Evolutionary conservation across 2,329 filamentous ascomycete species (phyloP).

Genomic region (Talaromyces islandicus): DNA sequence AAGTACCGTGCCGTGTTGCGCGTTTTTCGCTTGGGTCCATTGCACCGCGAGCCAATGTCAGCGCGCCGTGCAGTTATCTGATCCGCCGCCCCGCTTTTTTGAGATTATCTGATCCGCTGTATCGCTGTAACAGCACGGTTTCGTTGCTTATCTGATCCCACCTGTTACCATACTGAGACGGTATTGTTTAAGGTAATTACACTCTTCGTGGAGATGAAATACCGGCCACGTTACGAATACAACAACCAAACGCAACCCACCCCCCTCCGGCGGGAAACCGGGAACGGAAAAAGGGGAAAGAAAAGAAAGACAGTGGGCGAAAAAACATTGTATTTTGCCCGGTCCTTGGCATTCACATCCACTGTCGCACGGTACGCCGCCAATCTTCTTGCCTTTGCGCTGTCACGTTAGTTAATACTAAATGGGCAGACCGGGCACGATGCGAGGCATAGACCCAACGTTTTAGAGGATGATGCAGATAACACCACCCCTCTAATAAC

Average conservation of each 20-base stretch:
- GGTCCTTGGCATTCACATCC: not conserved
- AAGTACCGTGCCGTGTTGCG: not conserved
- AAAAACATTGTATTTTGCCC: not conserved
- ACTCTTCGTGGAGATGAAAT: not conserved
- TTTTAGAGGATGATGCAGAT: no score
- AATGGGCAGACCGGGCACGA: no score
- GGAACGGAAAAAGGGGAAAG: no score
- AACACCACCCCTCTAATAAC: no score
- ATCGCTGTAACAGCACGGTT: not conserved
- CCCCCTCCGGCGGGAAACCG: no score
- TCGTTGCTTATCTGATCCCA: not conserved
- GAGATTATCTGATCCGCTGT: not conserved
- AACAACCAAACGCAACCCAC: no score
- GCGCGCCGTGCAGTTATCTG: not conserved
- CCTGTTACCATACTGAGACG: not conserved
- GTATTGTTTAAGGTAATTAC: not conserved
- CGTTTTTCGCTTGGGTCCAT: not conserved
- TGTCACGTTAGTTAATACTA: no score
- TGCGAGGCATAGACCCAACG: no score
- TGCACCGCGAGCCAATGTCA: no score
- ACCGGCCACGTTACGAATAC: no score
- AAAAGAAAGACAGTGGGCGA: no score
- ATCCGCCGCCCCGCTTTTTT: not conserved
- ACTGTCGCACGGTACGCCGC: not conserved
- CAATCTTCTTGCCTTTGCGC: no score